Base-by-base conservation (phyloP, 225 moss, liverwort and hornwort species). In the Bryoerythrophyllum caledonicum region DNA sequence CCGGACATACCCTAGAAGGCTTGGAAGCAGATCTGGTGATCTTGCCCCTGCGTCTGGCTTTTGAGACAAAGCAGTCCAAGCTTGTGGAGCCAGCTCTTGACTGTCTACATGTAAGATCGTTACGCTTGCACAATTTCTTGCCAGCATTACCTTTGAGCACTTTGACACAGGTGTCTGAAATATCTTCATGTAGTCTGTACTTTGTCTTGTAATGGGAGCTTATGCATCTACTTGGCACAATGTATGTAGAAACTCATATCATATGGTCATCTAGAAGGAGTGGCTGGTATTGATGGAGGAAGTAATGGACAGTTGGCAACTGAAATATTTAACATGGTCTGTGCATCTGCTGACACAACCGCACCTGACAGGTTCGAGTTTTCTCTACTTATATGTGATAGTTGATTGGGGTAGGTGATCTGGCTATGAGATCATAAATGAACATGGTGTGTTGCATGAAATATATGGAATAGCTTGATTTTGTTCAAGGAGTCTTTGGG, bases 191-290 rank as follows among this genome's bases (percentile, higher is more conserved):
- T 34, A 6, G 34, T 34, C 60, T 60, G 14, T 75, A 26, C 30
- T 57, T 68, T 26, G 20, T 58, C 25, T 51, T 51, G 25, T 23
- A 56, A 62, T 70, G 41, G 41, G 56, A 65, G 60, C 78, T 81
- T 49, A 84, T 68, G 63, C 55, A 68, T 63, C 1, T 62, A 65
- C 62, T 34, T 79, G 62, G 65, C 41, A 37, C 60, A 19, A 60
- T 60, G 28, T 64, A 19, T 79, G 73, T 88, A 96, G 96, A 99
- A 99, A 92, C 94, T 99, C 61, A 93, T 99, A 71, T 93, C 95
- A 70, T 99, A 99, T 81, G 99, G 99, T 59, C 95, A 99, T 79
- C 77, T 99, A 76, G 99, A 90, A 72, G 99, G 99, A 83, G 99
- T 95, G 76, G 93, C 95, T 38, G 99, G 99, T 71, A 67, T 99